Percentiles rank a stretch among this genome's conserved stretches.
These are phyloP conservation scores for Gossypium aridum DNA, from an alignment of 441 rosid species.

Conservation along the genomic window DNA sequence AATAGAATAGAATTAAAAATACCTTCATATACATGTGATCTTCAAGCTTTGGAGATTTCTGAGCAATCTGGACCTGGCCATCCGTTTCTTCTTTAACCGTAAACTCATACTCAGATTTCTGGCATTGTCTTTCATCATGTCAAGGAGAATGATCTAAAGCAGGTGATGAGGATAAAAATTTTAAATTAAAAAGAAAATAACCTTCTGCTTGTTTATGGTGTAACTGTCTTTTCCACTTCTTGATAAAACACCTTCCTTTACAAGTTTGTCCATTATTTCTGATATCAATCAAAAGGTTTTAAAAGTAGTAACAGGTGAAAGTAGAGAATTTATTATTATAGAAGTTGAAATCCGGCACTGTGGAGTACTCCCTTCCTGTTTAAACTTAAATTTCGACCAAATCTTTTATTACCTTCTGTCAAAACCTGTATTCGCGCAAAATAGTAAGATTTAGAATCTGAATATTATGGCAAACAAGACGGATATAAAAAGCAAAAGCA, in stretches of 20 bases:
- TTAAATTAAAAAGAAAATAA: conserved; percentile 8
- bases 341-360: conserved; percentile 11
- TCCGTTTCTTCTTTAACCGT: conserved; percentile 74
- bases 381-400: conserved; percentile 6
- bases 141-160: neutral
- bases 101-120: conserved; percentile 55
- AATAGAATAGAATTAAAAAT: conserved; percentile 3
- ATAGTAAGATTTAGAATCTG: too few relatives aligned
- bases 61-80: conserved; percentile 30
- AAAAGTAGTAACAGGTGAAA: neutral
- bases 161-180: conserved; percentile 1
- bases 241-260: conserved; percentile 52
- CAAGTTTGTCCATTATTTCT: conserved; percentile 88
- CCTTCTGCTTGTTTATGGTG: conserved; percentile 57
- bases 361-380: conserved; percentile 4
- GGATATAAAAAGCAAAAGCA: too few relatives aligned
- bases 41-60: conserved; percentile 38
- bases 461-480: too few relatives aligned
- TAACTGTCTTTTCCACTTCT: conserved; percentile 57
- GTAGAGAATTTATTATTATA: neutral
- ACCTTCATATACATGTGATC: conserved; percentile 78
- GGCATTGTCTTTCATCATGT: conserved; percentile 14
- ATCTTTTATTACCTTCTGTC: neutral
- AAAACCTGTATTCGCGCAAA: neutral
- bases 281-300: conserved; percentile 25